Conservation (phyloP, 2,329 filamentous ascomycete genomes). For the Pseudodiploospora longispora region DNA sequence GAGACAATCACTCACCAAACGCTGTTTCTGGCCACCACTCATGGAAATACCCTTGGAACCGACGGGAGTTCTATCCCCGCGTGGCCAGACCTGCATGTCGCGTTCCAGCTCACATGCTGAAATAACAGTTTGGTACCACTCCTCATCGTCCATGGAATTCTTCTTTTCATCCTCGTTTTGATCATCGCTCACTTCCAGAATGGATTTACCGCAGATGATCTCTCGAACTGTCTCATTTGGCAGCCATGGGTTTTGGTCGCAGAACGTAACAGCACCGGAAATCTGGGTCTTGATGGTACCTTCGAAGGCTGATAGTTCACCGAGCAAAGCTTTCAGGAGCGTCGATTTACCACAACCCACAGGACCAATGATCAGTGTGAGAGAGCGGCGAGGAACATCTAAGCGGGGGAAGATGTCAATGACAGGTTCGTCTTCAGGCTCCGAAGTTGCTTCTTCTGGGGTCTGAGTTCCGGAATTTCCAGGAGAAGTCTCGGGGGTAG, state of each 20-base stretch:
- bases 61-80: slow-evolving; percentile 21
- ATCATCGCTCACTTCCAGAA: slow-evolving; percentile 34
- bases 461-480: too few species aligned
- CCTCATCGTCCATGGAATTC: not conserved
- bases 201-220: slow-evolving; percentile 21
- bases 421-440: too few species aligned
- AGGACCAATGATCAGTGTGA: slow-evolving; percentile 20
- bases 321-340: slow-evolving; percentile 18
- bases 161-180: slow-evolving; percentile 11
- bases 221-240: slow-evolving; percentile 21
- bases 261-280: slow-evolving; percentile 16
- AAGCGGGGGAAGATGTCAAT: too few species aligned
- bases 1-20: slow-evolving; percentile 7
- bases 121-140: slow-evolving; percentile 17
- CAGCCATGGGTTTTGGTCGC: slow-evolving; percentile 14
- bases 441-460: too few species aligned
- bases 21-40: slow-evolving; percentile 24
- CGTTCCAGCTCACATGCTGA: slow-evolving; percentile 17
- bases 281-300: slow-evolving; percentile 9
- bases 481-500: too few species aligned
- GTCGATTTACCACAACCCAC: slow-evolving; percentile 24
- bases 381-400: not conserved
- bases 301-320: slow-evolving; percentile 13
- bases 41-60: slow-evolving; percentile 24
- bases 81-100: slow-evolving; percentile 16